Evolutionary conservation across 1,284 basidiomycete genomes (phyloP), one percentile per base, ranked within the genome.

Genomic region (Inonotus hispidus): DNA sequence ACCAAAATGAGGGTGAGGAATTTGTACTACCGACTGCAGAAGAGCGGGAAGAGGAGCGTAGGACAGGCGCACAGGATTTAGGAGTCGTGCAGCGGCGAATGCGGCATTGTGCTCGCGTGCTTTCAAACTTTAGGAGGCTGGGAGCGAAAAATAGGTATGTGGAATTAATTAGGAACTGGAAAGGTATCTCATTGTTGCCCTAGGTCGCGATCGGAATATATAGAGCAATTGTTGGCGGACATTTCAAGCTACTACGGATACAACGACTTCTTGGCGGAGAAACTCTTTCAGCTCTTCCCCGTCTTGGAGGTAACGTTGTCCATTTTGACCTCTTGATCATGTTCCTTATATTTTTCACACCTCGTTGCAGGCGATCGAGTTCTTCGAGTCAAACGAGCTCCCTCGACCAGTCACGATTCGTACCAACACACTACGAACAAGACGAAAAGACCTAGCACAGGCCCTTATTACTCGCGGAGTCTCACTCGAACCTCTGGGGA

Each of bases 321-420:
- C 62, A 10, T n/a, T 45, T 53, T 62, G 46, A 50, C n/a, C 58
- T 39, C 38, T 13, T 64, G 56, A 27, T 43, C n/a, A 10, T 16
- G 14, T 13, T 19, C 46, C 21, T 43, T 25, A 41, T 25, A 27
- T 4, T 63, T 55, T 66, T 59, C 63, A 64, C 47, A 65, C 55
- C 53, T n/a, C 0, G 53, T 47, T 25, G 8, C 66, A 95, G 93
- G 94, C 95, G 0, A 90, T 99, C 64, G 95, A 97, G 68, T 99
- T 99, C 75, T 99, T 99, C 72, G 97, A 99, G 74, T 90, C 96
- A 14, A 99, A 99, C 74, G 97, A 99, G 73, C 86, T 95, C 2
- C 87, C 95, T 14, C 86, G 97, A 63, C 97, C 97, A 7, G 95
- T 99, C 23, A 99, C 97, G 5, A 98, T 99, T 70, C 90, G 97